These are phyloP conservation scores for Sporothrix curviconia DNA, from an alignment of 2,329 filamentous ascomycete genomes.

Conservation along the genomic window DNA sequence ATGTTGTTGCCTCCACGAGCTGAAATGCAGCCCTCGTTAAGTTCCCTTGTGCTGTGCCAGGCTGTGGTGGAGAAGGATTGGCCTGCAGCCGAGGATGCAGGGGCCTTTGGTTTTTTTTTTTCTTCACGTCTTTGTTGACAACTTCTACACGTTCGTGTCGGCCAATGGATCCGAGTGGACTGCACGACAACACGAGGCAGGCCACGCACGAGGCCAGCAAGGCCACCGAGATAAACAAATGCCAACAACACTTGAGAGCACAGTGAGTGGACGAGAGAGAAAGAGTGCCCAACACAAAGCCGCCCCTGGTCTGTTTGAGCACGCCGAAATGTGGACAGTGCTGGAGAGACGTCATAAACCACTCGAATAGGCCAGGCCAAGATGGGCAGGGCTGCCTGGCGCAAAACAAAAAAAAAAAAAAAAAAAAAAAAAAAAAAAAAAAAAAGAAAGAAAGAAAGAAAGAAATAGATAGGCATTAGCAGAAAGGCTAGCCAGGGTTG, in stretches of 20 bases:
- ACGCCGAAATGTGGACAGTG: background rate
- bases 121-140: too few species aligned
- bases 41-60: too few species aligned
- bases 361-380: background rate
- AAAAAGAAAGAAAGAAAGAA: too few species aligned
- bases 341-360: background rate
- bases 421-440: background rate
- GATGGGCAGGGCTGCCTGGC: background rate
- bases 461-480: too few species aligned
- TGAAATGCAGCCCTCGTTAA: too few species aligned
- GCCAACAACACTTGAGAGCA: background rate
- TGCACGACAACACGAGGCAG: background rate
- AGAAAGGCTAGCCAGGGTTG: too few species aligned
- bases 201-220: constrained; percentile 1
- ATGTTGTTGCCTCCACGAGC: too few species aligned
- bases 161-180: background rate
- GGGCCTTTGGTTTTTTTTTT: too few species aligned
- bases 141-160: background rate
- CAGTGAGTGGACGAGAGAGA: background rate
- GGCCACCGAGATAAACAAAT: background rate
- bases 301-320: constrained; percentile 7
- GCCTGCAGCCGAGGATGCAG: too few species aligned
- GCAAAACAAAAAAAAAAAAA: background rate
- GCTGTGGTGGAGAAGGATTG: too few species aligned
- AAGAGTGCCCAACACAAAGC: too few species aligned